Evolutionary conservation across 345 rosid genomes (phyloP).

Genomic region (Pelargonium nanum): DNA sequence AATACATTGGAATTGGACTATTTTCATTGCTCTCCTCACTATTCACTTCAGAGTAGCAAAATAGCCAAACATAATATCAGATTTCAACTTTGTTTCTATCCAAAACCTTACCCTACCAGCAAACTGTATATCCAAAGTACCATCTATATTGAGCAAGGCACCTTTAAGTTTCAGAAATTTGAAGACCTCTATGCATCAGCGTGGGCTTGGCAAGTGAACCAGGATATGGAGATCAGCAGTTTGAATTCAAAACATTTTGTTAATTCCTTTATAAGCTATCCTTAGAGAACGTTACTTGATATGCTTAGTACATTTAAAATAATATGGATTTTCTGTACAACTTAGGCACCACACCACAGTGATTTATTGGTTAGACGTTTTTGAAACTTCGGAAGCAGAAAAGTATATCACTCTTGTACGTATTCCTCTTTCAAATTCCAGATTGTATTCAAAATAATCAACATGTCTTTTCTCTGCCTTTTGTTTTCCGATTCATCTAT

Average conservation of each 20-base stretch:
- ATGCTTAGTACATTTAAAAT: background rate
- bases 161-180: background rate
- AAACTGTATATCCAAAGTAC: background rate
- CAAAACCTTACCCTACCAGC: background rate
- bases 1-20: background rate
- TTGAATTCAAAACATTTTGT: background rate
- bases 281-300: background rate
- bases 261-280: background rate
- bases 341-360: background rate
- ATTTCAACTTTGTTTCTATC: background rate
- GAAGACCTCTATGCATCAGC: background rate
- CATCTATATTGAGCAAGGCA: background rate
- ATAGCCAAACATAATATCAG: background rate
- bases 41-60: background rate
- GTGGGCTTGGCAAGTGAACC: background rate
- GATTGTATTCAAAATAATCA: no score
- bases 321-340: background rate
- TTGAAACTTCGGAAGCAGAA: background rate
- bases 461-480: background rate
- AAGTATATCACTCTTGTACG: background rate
- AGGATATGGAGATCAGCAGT: background rate
- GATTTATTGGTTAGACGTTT: background rate
- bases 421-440: background rate
- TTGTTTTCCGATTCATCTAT: no score
- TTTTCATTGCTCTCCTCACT: background rate